phyloP scores from a whole-genome alignment of 179 eudicot genomes.

The Sideroxylon spinosum region DNA sequence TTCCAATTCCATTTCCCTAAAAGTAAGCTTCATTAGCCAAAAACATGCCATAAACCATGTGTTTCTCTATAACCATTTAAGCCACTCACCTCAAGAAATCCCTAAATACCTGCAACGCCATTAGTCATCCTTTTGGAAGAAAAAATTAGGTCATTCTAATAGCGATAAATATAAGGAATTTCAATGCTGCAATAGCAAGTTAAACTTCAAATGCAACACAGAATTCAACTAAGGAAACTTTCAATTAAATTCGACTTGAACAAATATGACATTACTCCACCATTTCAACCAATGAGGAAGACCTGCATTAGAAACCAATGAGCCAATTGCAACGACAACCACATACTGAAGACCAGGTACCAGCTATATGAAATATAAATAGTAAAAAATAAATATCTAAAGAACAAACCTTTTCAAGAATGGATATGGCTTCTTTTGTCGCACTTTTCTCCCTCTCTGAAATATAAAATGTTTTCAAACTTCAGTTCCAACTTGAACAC shows the following conservation, averaged over 20 bases:
- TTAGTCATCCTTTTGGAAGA: not conserved
- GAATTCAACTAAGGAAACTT: not conserved
- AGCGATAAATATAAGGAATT: not conserved
- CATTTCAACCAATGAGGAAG: conserved; percentile 1
- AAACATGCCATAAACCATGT: too few relatives aligned
- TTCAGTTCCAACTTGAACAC: conserved; percentile 3
- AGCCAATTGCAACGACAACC: not conserved
- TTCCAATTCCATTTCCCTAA: too few relatives aligned
- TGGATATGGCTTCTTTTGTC: conserved; percentile 81
- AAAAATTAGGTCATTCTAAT: not conserved
- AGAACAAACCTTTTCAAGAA: conserved; percentile 54
- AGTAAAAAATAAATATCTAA: not conserved
- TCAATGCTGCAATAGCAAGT: not conserved
- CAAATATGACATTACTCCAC: not conserved
- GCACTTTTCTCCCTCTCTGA: conserved; percentile 95
- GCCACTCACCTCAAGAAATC: too few relatives aligned
- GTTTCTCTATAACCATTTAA: too few relatives aligned
- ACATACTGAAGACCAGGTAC: not conserved
- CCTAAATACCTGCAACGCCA: not conserved
- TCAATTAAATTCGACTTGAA: not conserved
- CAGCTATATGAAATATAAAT: not conserved
- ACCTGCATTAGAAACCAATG: not conserved
- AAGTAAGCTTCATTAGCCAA: too few relatives aligned
- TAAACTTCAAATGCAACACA: not conserved
- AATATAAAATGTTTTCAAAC: conserved; percentile 16